Evolutionary conservation across 2,329 filamentous ascomycete genomes (phyloP).

Genomic region (Pestalotiopsis sp.): DNA sequence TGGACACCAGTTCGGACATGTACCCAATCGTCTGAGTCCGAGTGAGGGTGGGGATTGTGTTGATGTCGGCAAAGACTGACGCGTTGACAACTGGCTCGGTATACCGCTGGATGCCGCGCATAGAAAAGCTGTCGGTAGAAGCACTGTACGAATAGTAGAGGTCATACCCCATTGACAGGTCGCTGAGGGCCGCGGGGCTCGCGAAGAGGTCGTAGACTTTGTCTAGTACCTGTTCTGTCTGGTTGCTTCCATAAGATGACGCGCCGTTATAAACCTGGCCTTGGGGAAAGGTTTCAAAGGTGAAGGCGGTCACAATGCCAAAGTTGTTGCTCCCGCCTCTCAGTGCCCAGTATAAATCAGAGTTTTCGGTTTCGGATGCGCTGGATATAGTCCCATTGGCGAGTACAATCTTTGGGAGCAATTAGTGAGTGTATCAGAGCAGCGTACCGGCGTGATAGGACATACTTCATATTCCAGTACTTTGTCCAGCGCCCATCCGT

Average conservation of each 20-base stretch:
- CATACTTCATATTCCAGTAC: not conserved
- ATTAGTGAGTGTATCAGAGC: not conserved
- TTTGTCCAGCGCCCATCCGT: slow-evolving; percentile 13
- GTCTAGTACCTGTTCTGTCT: slow-evolving; percentile 11
- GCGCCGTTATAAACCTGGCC: slow-evolving; percentile 8
- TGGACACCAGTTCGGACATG: not conserved
- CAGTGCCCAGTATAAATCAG: slow-evolving; percentile 16
- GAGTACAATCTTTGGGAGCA: slow-evolving; percentile 10
- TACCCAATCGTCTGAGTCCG: not conserved
- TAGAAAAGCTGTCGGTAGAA: slow-evolving; percentile 1
- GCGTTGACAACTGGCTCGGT: slow-evolving; percentile 4
- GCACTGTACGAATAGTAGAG: slow-evolving; percentile 14
- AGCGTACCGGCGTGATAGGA: not conserved
- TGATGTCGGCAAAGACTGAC: slow-evolving; percentile 7
- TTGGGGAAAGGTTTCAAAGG: slow-evolving; percentile 8
- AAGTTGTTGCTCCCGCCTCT: slow-evolving; percentile 17
- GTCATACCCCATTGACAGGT: slow-evolving; percentile 2
- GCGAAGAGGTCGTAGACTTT: slow-evolving; percentile 15
- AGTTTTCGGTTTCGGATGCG: slow-evolving; percentile 8
- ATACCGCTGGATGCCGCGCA: slow-evolving; percentile 15
- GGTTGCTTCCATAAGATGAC: slow-evolving; percentile 5
- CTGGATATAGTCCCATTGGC: slow-evolving; percentile 11
- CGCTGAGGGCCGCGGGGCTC: slow-evolving; percentile 1
- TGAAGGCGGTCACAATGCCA: slow-evolving; percentile 15
- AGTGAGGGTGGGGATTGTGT: not conserved